Conservation (phyloP, 176 grass and related monocot genomes). For the Metroxylon sagu region DNA sequence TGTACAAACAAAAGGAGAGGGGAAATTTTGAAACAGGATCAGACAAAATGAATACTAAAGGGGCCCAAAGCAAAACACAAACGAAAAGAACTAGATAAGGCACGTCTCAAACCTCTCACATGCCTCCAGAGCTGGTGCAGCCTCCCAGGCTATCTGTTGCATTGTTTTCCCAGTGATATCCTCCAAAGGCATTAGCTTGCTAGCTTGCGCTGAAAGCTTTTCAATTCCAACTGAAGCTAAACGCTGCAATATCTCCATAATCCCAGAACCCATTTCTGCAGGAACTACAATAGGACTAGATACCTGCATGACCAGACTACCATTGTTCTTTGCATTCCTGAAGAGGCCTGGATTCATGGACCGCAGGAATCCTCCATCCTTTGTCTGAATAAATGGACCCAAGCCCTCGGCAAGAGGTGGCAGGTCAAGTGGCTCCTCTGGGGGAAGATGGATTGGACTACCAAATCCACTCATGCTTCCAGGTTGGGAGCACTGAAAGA, state of each 20-base stretch:
- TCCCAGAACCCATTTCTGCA: slow-evolving; percentile 90
- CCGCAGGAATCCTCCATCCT: slow-evolving; percentile 73
- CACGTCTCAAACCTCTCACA: slow-evolving; percentile 38
- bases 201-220: slow-evolving; percentile 83
- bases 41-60: slow-evolving; percentile 11
- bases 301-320: slow-evolving; percentile 84
- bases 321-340: slow-evolving; percentile 76
- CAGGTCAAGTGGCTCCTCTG: slow-evolving; percentile 45
- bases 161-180: slow-evolving; percentile 91
- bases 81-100: slow-evolving; percentile 1
- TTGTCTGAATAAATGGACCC: slow-evolving; percentile 82
- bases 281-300: slow-evolving; percentile 90
- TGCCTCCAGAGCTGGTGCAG: slow-evolving; percentile 46
- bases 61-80: not conserved
- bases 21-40: slow-evolving; percentile 10
- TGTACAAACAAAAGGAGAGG: slow-evolving; percentile 17
- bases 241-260: slow-evolving; percentile 87
- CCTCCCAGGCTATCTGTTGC: slow-evolving; percentile 77
- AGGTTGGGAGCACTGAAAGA: slow-evolving; percentile 63
- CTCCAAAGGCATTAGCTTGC: slow-evolving; percentile 92
- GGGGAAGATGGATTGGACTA: slow-evolving; percentile 63
- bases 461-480: slow-evolving; percentile 56
- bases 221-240: slow-evolving; percentile 89
- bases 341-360: slow-evolving; percentile 76
- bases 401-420: slow-evolving; percentile 59